Percentiles rank a stretch among this genome's conserved stretches.
These are phyloP conservation scores for Termitomyces sp. DNA, from an alignment of 768 basidiomycete genomes.

Conservation along the genomic window DNA sequence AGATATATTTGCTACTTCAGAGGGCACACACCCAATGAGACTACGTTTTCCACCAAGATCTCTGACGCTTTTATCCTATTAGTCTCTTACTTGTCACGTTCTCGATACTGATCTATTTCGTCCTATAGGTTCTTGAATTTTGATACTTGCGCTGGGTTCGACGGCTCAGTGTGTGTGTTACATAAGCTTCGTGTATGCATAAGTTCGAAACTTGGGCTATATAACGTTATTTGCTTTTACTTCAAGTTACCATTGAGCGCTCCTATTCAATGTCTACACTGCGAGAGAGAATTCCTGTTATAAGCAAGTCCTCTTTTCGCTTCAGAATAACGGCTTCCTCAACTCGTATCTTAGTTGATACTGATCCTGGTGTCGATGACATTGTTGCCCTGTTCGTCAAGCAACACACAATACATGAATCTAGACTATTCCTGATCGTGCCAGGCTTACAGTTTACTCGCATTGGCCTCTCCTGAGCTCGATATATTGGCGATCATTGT, in stretches of 20 bases:
- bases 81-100: background rate
- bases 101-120: background rate
- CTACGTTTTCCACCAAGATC: constrained; percentile 77
- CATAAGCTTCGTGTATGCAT: background rate
- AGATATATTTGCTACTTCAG: constrained; percentile 91
- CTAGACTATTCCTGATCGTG: background rate
- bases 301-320: constrained; percentile 45
- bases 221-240: background rate
- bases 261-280: background rate
- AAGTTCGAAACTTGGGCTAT: background rate
- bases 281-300: constrained; percentile 44
- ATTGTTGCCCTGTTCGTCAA: constrained; percentile 63
- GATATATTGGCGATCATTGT: constrained; percentile 74
- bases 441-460: constrained; percentile 51
- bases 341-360: constrained; percentile 53
- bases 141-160: background rate
- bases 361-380: constrained; percentile 87
- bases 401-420: background rate
- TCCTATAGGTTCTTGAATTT: background rate
- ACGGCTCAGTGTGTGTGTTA: background rate
- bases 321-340: background rate
- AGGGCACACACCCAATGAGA: constrained; percentile 70
- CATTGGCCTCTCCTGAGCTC: constrained; percentile 79
- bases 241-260: background rate
- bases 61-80: constrained; percentile 52